phyloP scores from a whole-genome alignment of 2,329 filamentous ascomycete species.

The Dissoconium aciculare region DNA sequence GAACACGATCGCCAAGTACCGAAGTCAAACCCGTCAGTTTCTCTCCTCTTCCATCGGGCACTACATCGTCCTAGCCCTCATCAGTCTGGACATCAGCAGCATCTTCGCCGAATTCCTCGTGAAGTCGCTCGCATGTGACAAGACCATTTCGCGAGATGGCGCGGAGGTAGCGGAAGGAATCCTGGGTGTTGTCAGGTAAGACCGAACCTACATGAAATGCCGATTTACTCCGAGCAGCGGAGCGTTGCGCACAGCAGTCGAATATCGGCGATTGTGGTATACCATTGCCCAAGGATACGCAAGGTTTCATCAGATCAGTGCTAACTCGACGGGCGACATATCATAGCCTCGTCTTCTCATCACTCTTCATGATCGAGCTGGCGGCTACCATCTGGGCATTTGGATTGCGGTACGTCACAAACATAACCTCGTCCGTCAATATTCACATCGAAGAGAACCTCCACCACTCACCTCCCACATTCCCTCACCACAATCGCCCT shows the following conservation, averaged over 20 bases:
- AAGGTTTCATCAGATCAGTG: no score
- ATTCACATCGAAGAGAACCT: no score
- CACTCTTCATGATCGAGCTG: constrained; percentile 50
- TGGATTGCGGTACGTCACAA: constrained; percentile 38
- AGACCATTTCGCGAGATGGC: constrained; percentile 17
- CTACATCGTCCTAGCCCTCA: constrained; percentile 35
- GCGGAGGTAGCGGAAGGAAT: constrained; percentile 24
- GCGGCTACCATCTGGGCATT: constrained; percentile 45
- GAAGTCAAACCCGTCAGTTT: no score
- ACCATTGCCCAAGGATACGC: no score
- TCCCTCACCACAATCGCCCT: neutral
- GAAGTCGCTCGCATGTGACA: constrained; percentile 35
- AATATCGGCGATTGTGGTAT: no score
- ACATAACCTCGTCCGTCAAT: no score
- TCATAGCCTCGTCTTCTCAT: constrained; percentile 44
- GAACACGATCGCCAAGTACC: no score
- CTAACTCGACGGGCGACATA: no score
- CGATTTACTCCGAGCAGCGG: no score
- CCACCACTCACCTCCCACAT: no score
- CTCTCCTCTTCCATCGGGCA: constrained; percentile 36
- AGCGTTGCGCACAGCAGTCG: no score
- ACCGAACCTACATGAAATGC: no score
- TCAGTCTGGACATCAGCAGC: constrained; percentile 36
- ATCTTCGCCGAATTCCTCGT: constrained; percentile 41
- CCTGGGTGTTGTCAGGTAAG: constrained; percentile 33